phyloP scores from a whole-genome alignment of 208 protist genomes.

The Crithidia fasciculata region DNA sequence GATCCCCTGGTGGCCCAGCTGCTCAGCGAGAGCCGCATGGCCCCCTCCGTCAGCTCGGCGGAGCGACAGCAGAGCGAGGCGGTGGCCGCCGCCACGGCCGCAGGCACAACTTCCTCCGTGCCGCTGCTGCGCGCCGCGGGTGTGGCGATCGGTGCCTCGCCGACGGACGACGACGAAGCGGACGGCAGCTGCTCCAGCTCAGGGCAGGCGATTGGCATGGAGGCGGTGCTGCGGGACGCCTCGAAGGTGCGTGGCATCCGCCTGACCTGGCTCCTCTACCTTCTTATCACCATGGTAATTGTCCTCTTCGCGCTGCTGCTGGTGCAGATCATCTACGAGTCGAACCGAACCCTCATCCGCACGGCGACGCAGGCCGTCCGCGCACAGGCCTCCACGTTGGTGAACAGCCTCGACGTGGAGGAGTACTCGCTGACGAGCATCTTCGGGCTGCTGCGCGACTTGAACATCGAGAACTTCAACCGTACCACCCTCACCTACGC shows the following conservation, averaged over 20 bases:
- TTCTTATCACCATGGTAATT: slow-evolving; percentile 62
- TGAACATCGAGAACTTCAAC: background rate
- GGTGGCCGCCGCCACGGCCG: background rate
- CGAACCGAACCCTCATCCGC: slow-evolving; percentile 46
- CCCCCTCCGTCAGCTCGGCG: slow-evolving; percentile 1
- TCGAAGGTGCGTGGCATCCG: slow-evolving; percentile 58
- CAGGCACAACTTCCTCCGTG: background rate
- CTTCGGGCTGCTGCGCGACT: slow-evolving; percentile 12
- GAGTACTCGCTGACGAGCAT: slow-evolving; percentile 27
- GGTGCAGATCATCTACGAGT: slow-evolving; percentile 58
- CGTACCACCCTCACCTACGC: background rate
- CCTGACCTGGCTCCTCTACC: slow-evolving; percentile 72
- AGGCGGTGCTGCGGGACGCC: slow-evolving; percentile 62
- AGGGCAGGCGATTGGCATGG: slow-evolving; percentile 31
- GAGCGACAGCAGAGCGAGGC: slow-evolving; percentile 2
- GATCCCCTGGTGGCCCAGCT: background rate
- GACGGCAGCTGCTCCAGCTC: slow-evolving; percentile 17
- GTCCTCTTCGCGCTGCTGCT: slow-evolving; percentile 56
- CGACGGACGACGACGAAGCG: background rate
- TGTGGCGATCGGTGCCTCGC: background rate
- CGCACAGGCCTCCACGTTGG: slow-evolving; percentile 32
- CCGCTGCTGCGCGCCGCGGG: background rate
- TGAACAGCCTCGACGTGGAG: slow-evolving; percentile 29
- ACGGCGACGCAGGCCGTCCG: slow-evolving; percentile 41
- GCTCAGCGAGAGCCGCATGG: background rate